A percentile compares a stretch with the other conserved stretches of the same genome.
These are phyloP conservation scores for Trichoderma atrobrunneum DNA, from an alignment of 2,329 filamentous ascomycete genomes.

Conservation along the genomic window DNA sequence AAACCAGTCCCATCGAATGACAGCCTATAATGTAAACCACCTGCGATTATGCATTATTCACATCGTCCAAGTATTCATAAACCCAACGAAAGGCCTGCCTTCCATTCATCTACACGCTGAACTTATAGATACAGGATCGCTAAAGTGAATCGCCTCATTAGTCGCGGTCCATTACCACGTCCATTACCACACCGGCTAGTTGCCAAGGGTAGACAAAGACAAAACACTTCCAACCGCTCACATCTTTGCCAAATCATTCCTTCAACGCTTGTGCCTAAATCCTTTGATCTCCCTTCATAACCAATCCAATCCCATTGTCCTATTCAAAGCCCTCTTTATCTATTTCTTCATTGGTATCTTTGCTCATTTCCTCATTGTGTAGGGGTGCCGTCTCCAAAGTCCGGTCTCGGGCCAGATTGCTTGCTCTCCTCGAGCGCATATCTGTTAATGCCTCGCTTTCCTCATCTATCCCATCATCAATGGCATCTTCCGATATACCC, in stretches of 20 bases:
- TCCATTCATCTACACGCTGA: background rate
- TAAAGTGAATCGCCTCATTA: background rate
- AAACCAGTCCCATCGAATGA: too few species aligned
- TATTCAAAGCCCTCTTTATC: conserved; percentile 44
- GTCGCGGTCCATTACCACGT: background rate
- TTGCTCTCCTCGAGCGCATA: conserved; percentile 52
- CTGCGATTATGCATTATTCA: background rate
- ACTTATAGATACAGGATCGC: background rate
- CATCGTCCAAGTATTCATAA: background rate
- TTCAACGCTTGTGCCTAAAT: background rate
- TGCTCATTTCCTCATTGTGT: conserved; percentile 27
- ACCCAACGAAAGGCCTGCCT: background rate
- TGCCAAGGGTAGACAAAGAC: background rate
- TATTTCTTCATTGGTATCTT: conserved; percentile 24
- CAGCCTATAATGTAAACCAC: background rate
- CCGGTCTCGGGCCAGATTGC: conserved; percentile 47
- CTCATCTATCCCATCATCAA: conserved; percentile 47
- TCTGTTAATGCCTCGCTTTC: conserved; percentile 56
- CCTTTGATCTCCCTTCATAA: background rate
- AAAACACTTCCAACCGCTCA: background rate
- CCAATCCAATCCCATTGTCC: conserved; percentile 24
- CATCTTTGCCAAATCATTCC: background rate
- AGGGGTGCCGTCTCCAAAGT: conserved; percentile 53
- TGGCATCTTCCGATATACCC: conserved; percentile 37
- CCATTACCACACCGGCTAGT: background rate